Conservation (phyloP, 2,329 filamentous ascomycete genomes). For the Ceratocystis papillata region DNA sequence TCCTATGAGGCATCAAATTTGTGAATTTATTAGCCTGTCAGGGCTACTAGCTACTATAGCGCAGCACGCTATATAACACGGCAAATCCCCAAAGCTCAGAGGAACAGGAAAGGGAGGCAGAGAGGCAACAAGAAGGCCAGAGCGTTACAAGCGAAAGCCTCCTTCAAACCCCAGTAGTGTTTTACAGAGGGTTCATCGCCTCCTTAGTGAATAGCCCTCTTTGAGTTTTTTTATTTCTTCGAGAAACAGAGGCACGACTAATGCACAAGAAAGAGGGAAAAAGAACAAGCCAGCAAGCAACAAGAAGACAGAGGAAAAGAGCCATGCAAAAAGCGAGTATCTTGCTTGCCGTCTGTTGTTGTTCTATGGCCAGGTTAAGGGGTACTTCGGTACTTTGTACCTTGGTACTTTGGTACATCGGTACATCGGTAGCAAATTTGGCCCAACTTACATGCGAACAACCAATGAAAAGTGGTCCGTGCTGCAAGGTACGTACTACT, state of each 20-base stretch:
- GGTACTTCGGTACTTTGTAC: not conserved
- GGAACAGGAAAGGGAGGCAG: not conserved
- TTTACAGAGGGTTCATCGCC: conserved; percentile 20
- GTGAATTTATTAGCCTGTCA: too few relatives aligned
- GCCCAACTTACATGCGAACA: conserved; percentile 3
- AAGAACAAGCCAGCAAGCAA: not conserved
- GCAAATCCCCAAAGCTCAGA: not conserved
- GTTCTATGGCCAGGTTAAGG: too few relatives aligned
- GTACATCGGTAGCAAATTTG: not conserved
- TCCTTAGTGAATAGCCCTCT: conserved; percentile 1
- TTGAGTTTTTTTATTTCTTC: not conserved
- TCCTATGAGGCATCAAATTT: too few relatives aligned
- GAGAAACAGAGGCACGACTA: not conserved
- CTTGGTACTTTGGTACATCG: not conserved
- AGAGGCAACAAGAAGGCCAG: conserved; percentile 1
- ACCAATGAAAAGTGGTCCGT: conserved; percentile 3
- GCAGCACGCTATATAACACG: too few relatives aligned
- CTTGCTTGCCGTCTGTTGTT: too few relatives aligned
- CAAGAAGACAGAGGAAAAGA: not conserved
- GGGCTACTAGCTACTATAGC: too few relatives aligned
- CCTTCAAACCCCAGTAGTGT: conserved; percentile 23
- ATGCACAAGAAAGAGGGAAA: not conserved
- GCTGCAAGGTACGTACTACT: conserved; percentile 11
- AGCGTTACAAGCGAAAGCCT: conserved; percentile 18
- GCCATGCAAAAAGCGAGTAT: not conserved